Conservation (phyloP, 1,139 yeast genomes). For the Hyphopichia buzzinii region DNA sequence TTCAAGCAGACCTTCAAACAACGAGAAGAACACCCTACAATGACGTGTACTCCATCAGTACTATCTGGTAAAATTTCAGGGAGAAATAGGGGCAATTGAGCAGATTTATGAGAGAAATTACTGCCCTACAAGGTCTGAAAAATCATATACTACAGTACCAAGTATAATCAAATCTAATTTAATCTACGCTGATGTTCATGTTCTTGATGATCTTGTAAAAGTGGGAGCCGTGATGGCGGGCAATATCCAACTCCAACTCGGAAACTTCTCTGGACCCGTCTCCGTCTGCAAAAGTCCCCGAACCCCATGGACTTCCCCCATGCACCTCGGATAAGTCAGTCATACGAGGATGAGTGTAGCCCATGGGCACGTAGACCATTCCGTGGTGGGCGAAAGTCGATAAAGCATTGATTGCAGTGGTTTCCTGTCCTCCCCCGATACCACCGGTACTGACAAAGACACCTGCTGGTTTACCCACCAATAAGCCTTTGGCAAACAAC, state of each 20-base stretch:
- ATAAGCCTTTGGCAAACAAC: conserved; percentile 34
- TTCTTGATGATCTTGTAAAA: conserved; percentile 19
- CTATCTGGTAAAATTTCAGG: too few species aligned
- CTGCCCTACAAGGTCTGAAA: too few species aligned
- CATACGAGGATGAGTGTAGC: conserved; percentile 19
- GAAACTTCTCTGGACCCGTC: conserved; percentile 38
- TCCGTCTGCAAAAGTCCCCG: conserved; percentile 37
- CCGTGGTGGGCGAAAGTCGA: conserved; percentile 38
- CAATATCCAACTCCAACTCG: conserved; percentile 33
- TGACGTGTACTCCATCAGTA: too few species aligned
- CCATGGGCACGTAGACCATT: conserved; percentile 37
- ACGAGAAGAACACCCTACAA: too few species aligned
- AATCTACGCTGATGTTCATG: background rate
- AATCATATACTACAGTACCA: too few species aligned
- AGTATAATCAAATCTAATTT: background rate
- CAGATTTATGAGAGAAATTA: too few species aligned
- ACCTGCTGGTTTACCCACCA: conserved; percentile 39
- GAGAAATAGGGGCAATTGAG: too few species aligned
- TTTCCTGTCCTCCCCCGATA: conserved; percentile 42
- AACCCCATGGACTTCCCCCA: conserved; percentile 45
- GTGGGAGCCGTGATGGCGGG: conserved; percentile 31
- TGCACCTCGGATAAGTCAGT: conserved; percentile 28
- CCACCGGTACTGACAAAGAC: conserved; percentile 36
- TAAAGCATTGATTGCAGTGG: conserved; percentile 32
- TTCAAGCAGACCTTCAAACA: too few species aligned